Base-by-base conservation (phyloP, 768 basidiomycete species). In the Boletus rex-veris region DNA sequence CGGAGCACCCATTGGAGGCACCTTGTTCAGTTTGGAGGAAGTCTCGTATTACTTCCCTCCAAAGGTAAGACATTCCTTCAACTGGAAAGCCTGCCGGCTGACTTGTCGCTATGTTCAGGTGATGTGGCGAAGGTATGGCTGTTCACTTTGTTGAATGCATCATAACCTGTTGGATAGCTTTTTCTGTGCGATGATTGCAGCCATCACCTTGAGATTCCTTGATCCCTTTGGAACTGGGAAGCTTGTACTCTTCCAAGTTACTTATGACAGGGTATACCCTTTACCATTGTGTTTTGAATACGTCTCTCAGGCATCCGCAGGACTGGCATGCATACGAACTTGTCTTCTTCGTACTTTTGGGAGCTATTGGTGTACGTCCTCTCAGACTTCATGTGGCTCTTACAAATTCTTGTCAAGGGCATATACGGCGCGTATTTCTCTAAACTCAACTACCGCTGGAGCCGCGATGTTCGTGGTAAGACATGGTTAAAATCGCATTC, bases 101-200 rank as follows among this genome's bases (percentile, higher is more conserved):
- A 65, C 48, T 18, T 33, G 12, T 48, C 28, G 14, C 10, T 26
- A n/a, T 14, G 35, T 21, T 4, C 33, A 86, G 83, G 88, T 90
- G 50, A 93, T 98, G 92, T 96, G 92, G 91, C 77, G 93, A 75
- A 90, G 90, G 92, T 92, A 64, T 44, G 70, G 57, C 48, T 26
- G 28, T 4, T n/a, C 6, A 54, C 44, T 33, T 50, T 19, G 15
- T 15, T 44, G 51, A 37, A 45, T 31, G 21, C 7, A 36, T 42
- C 12, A 5, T 44, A n/a, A 51, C 40, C 4, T 44, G 71, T 69
- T 39, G 66, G n/a, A 38, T 40, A 96, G 92, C 64, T 99, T 99
- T 74, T 95, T 99, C 70, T 98, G 97, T 66, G 97, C 97, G 2
- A 86, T 98, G 80, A 91, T 98, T 59, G 97, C 97, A 3, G 96